phyloP scores from a whole-genome alignment of 2,329 filamentous ascomycete species.

The Aquanectria penicillioides region DNA sequence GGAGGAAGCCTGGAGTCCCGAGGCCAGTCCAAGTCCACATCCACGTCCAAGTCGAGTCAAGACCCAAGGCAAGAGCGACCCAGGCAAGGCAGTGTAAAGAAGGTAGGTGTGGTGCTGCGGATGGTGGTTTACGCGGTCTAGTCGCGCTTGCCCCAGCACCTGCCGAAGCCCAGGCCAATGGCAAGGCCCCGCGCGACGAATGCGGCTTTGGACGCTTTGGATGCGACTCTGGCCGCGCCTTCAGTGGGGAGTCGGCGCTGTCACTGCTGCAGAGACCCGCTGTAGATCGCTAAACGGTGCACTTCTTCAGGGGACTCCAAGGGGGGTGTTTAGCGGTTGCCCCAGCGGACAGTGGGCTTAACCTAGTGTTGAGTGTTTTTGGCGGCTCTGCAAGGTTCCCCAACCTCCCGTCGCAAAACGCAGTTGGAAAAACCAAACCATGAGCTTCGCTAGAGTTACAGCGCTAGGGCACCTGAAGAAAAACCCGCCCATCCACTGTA shows the following conservation, averaged over 20 bases:
- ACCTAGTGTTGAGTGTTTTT: not conserved
- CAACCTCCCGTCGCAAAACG: not conserved
- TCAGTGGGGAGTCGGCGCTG: not conserved
- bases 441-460: not conserved
- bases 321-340: not conserved
- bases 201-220: not conserved
- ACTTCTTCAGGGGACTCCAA: not conserved
- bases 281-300: constrained; percentile 9
- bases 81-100: constrained; percentile 4
- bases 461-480: not conserved
- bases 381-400: not conserved
- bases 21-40: constrained; percentile 1
- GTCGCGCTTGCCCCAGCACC: constrained; percentile 39
- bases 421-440: not conserved
- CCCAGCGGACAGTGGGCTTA: too few species aligned
- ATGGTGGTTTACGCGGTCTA: constrained; percentile 44
- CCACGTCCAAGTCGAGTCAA: constrained; percentile 2
- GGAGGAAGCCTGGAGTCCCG: constrained; percentile 10
- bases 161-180: constrained; percentile 1
- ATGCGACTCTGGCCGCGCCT: too few species aligned
- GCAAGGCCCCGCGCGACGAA: not conserved
- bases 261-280: constrained; percentile 8
- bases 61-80: not conserved
- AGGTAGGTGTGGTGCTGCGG: constrained; percentile 7
- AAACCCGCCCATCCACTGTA: not conserved